These are phyloP conservation scores for Trichophyton schoenleinii DNA, from an alignment of 2,329 filamentous ascomycete species.

Conservation along the genomic window DNA sequence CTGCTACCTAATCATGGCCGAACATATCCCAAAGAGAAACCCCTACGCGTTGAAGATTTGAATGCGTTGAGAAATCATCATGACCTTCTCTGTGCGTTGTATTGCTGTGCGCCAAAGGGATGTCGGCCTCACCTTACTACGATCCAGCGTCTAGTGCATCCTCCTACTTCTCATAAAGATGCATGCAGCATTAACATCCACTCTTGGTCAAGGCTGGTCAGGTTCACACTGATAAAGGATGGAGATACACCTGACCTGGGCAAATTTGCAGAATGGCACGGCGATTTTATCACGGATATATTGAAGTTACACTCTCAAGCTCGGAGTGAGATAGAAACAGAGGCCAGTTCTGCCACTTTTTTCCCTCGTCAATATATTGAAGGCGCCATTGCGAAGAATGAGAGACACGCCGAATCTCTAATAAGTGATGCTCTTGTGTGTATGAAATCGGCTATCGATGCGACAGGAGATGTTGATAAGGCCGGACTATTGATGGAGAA, in stretches of 20 bases:
- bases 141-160: slow-evolving; percentile 44
- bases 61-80: slow-evolving; percentile 50
- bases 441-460: slow-evolving; percentile 38
- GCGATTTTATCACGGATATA: slow-evolving; percentile 41
- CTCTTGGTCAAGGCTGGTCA: slow-evolving; percentile 45
- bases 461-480: slow-evolving; percentile 28
- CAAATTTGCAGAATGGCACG: slow-evolving; percentile 44
- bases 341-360: slow-evolving; percentile 28
- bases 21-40: slow-evolving; percentile 46
- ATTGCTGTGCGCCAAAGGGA: slow-evolving; percentile 43
- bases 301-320: slow-evolving; percentile 44
- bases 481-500: slow-evolving; percentile 34
- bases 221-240: slow-evolving; percentile 44
- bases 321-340: slow-evolving; percentile 46
- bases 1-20: slow-evolving; percentile 49
- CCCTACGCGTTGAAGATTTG: slow-evolving; percentile 41
- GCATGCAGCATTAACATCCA: slow-evolving; percentile 47
- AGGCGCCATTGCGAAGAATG: slow-evolving; percentile 43
- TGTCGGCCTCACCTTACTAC: slow-evolving; percentile 42
- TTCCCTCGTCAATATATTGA: slow-evolving; percentile 39
- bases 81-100: slow-evolving; percentile 48
- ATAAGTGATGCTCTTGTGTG: slow-evolving; percentile 41
- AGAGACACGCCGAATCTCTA: slow-evolving; percentile 44
- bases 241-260: slow-evolving; percentile 36
- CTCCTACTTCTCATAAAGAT: slow-evolving; percentile 45